These are phyloP conservation scores for Scutellaria minor DNA, from an alignment of 257 asterid genomes.

Conservation along the genomic window DNA sequence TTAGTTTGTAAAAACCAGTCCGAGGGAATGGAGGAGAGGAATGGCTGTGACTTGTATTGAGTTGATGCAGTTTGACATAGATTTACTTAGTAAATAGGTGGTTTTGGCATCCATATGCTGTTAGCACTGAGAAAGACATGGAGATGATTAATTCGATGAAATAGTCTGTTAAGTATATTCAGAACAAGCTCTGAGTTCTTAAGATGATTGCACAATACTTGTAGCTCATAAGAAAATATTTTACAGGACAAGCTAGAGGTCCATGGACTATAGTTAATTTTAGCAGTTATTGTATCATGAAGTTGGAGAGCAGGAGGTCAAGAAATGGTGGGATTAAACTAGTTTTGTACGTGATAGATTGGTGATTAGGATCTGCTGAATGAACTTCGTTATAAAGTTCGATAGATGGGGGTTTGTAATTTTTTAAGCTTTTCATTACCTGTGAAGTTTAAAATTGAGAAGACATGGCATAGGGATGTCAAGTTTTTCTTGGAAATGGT, in stretches of 20 bases:
- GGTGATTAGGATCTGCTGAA: conserved; percentile 14
- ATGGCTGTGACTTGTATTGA: too few species aligned
- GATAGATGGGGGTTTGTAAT: not conserved
- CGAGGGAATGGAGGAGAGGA: not conserved
- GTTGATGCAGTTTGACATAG: too few species aligned
- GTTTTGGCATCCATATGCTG: not conserved
- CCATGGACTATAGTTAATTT: not conserved
- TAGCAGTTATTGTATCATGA: not conserved
- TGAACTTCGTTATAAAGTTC: not conserved
- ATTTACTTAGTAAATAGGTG: too few species aligned
- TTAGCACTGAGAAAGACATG: too few species aligned
- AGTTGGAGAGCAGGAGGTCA: conserved; percentile 13
- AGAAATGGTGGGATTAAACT: not conserved
- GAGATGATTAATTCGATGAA: too few species aligned
- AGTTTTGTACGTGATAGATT: not conserved
- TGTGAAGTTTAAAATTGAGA: conserved; percentile 11
- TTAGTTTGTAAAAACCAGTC: not conserved
- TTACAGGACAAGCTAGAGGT: not conserved
- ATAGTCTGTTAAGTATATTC: not conserved
- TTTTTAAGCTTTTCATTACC: not conserved
- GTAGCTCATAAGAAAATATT: conserved; percentile 11
- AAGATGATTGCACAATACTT: not conserved
- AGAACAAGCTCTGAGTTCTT: conserved; percentile 2
- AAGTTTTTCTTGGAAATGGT: not conserved
- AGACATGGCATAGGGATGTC: not conserved